Percentiles rank a stretch among this genome's conserved stretches.
Conservation (phyloP, 495 filamentous ascomycete genomes). For the Penicillium bovifimosum region DNA sequence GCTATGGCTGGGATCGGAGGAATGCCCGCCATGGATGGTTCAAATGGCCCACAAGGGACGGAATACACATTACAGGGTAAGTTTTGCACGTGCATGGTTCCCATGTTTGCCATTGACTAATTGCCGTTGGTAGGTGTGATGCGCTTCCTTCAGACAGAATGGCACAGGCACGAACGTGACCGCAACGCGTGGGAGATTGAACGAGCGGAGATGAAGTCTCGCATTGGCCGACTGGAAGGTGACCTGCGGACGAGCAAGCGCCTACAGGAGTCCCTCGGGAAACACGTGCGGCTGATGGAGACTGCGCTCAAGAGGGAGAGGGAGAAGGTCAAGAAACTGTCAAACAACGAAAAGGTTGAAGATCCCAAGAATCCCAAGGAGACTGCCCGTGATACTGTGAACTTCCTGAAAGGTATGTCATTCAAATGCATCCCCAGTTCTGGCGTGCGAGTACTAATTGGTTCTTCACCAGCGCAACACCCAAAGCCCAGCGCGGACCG, state of each 20-base stretch:
- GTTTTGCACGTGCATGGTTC: constrained; percentile 10
- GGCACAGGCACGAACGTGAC: constrained; percentile 97
- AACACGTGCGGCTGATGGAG: constrained; percentile 88
- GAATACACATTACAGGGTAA: constrained; percentile 96
- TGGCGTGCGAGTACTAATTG: background rate
- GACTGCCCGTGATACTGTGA: constrained; percentile 38
- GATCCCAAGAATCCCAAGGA: constrained; percentile 40
- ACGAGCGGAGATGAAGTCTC: constrained; percentile 96
- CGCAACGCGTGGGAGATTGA: constrained; percentile 99
- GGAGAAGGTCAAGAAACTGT: constrained; percentile 44
- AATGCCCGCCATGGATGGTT: constrained; percentile 47
- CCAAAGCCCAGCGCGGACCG: constrained; percentile 36
- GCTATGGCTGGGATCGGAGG: constrained; percentile 63
- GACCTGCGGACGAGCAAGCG: constrained; percentile 78
- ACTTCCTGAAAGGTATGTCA: constrained; percentile 35
- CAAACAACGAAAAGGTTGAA: constrained; percentile 45
- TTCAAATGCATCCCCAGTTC: background rate
- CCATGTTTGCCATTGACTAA: constrained; percentile 5
- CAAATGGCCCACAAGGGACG: constrained; percentile 70
- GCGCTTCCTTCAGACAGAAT: constrained; percentile 98
- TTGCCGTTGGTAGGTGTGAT: constrained; percentile 68
- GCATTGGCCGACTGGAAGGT: constrained; percentile 93
- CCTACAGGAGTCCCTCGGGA: constrained; percentile 77
- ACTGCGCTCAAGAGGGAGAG: constrained; percentile 76
- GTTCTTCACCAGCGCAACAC: constrained; percentile 27